These are phyloP conservation scores for Boletus hoseneyae DNA, from an alignment of 1,284 basidiomycete species.

Conservation along the genomic window DNA sequence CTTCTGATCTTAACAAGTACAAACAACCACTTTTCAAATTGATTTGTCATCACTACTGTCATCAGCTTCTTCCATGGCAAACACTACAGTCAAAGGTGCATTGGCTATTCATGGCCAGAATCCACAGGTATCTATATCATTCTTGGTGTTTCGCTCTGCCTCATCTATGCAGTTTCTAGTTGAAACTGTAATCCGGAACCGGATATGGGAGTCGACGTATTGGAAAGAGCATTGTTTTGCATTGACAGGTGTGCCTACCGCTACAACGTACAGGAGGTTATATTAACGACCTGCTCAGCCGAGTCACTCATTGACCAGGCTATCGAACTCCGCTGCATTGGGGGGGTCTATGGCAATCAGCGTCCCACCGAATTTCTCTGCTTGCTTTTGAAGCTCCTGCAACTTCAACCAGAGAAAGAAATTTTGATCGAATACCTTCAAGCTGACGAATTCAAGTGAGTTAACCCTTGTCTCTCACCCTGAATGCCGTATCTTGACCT, in stretches of 20 bases:
- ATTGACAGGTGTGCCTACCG: slow-evolving; percentile 61
- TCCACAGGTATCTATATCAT: slow-evolving; percentile 63
- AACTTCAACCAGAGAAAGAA: slow-evolving; percentile 96
- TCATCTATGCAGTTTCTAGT: slow-evolving; percentile 76
- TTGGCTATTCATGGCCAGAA: slow-evolving; percentile 91
- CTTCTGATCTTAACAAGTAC: slow-evolving; percentile 20
- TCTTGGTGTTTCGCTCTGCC: slow-evolving; percentile 4
- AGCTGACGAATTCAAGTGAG: slow-evolving; percentile 97
- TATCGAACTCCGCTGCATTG: slow-evolving; percentile 78
- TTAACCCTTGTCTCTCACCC: slow-evolving; percentile 15
- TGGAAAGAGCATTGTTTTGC: slow-evolving; percentile 99
- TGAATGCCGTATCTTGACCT: slow-evolving; percentile 2
- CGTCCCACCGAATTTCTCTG: slow-evolving; percentile 91
- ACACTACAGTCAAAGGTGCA: slow-evolving; percentile 83
- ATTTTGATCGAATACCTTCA: slow-evolving; percentile 93
- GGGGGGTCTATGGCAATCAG: slow-evolving; percentile 92
- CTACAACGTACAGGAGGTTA: not conserved
- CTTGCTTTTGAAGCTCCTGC: slow-evolving; percentile 89
- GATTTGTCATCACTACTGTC: not conserved
- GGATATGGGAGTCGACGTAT: slow-evolving; percentile 93
- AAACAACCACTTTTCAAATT: slow-evolving; percentile 16
- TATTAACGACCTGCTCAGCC: slow-evolving; percentile 45
- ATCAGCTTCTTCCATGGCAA: slow-evolving; percentile 61
- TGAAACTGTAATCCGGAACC: slow-evolving; percentile 93
- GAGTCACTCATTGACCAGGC: slow-evolving; percentile 93